Conservation (phyloP, 2,329 filamentous ascomycete species). For the Cercospora canescens region DNA sequence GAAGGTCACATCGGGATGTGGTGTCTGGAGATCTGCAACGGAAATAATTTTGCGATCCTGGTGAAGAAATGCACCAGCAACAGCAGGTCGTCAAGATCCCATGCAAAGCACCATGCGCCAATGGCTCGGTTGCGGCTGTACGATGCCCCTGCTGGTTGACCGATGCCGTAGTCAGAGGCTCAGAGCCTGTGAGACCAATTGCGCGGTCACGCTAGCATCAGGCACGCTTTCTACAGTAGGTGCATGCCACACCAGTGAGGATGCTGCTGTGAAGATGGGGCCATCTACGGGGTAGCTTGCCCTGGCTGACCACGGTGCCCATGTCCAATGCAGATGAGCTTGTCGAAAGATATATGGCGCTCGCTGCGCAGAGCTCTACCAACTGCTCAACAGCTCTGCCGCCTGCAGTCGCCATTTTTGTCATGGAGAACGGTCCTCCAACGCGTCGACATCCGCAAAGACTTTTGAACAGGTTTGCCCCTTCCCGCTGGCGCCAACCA, state of each 20-base stretch:
- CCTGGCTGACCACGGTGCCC: background rate
- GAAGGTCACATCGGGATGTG: no score
- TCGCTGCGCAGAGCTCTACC: background rate
- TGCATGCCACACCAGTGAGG: background rate
- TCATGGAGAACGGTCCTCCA: background rate
- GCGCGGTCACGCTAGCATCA: background rate
- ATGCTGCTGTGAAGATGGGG: background rate
- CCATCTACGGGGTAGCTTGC: background rate
- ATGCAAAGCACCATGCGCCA: background rate
- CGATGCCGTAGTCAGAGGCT: background rate
- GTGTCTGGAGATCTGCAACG: background rate
- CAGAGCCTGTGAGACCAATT: background rate
- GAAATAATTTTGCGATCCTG: background rate
- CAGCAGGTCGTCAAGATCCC: background rate
- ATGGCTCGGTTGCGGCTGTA: background rate
- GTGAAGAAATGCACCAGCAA: background rate
- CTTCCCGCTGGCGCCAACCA: slow-evolving; percentile 10
- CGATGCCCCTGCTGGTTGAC: background rate
- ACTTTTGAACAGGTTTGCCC: slow-evolving; percentile 11
- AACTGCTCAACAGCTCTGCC: background rate
- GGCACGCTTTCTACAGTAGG: no score
- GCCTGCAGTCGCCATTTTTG: background rate
- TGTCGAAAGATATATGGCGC: background rate
- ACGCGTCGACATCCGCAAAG: background rate
- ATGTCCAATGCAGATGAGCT: background rate